Conservation (phyloP, 139 green algal genomes). For the Yamagishiella unicocca region DNA sequence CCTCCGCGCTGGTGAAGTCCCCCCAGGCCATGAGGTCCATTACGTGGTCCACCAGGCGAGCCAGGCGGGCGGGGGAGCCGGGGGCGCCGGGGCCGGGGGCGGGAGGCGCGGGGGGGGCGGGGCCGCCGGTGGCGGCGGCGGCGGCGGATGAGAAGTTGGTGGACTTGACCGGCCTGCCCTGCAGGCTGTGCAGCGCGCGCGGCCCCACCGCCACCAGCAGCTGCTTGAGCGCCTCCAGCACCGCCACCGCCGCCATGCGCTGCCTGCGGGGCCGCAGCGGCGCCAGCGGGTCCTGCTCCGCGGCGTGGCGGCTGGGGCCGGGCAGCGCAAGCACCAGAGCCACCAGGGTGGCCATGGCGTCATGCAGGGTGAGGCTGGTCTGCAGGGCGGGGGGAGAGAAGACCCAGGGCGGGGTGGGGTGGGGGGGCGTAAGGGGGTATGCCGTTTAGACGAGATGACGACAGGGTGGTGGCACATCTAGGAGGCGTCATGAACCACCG, state of each 20-base stretch:
- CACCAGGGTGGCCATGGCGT: conserved; percentile 3
- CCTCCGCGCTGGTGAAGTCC: conserved; percentile 47
- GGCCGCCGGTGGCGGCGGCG: background rate
- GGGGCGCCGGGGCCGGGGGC: conserved; percentile 28
- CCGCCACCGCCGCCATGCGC: conserved; percentile 25
- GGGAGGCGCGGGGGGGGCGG: background rate
- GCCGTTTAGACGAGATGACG: no score
- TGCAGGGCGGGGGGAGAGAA: background rate
- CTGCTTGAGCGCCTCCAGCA: conserved; percentile 40
- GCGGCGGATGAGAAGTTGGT: background rate
- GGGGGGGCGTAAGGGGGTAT: no score
- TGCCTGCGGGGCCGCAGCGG: conserved; percentile 13
- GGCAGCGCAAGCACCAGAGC: conserved; percentile 44
- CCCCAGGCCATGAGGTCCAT: conserved; percentile 46
- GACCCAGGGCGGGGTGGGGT: background rate
- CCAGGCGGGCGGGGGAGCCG: conserved; percentile 40
- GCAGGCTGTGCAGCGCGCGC: conserved; percentile 12
- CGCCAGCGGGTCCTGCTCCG: conserved; percentile 37
- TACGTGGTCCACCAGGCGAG: conserved; percentile 34
- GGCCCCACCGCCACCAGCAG: conserved; percentile 17
- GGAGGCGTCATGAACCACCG: no score
- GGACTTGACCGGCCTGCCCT: conserved; percentile 37
- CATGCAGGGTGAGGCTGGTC: conserved; percentile 29
- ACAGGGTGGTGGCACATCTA: no score
- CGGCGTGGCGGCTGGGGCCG: conserved; percentile 28